A percentile compares a stretch with the other conserved stretches of the same genome.
These are phyloP conservation scores for Tulasnella sp. DNA, from an alignment of 768 basidiomycete genomes.

Conservation along the genomic window DNA sequence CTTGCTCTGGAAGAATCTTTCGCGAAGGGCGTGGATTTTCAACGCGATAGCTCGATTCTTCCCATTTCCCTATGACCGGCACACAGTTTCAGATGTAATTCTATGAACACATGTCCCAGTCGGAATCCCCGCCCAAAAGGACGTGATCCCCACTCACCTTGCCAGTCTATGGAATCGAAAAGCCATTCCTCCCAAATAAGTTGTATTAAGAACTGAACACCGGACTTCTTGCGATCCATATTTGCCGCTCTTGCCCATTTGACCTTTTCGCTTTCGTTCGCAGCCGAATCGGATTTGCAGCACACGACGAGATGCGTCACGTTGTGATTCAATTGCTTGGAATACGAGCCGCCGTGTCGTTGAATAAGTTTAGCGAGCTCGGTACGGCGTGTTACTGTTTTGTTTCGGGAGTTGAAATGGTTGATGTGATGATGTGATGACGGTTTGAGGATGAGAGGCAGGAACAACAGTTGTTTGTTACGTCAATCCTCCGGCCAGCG, in stretches of 20 bases:
- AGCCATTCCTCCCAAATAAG: constrained; percentile 97
- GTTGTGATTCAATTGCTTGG: constrained; percentile 68
- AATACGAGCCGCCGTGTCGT: constrained; percentile 61
- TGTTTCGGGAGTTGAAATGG: background rate
- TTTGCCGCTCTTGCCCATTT: constrained; percentile 73
- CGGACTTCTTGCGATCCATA: constrained; percentile 45
- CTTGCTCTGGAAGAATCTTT: constrained; percentile 36
- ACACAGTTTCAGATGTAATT: background rate
- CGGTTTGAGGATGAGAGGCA: background rate
- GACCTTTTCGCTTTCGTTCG: constrained; percentile 61
- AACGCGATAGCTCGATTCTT: constrained; percentile 59
- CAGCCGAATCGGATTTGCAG: constrained; percentile 45
- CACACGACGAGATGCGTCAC: constrained; percentile 85
- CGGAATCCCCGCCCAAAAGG: background rate
- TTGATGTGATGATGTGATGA: background rate
- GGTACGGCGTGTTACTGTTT: constrained; percentile 50
- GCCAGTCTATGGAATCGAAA: constrained; percentile 77
- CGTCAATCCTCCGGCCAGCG: background rate
- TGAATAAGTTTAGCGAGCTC: constrained; percentile 62
- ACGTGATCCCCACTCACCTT: constrained; percentile 23
- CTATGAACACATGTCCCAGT: background rate
- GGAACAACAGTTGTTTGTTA: background rate
- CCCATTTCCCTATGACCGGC: constrained; percentile 52
- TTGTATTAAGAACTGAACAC: constrained; percentile 46
- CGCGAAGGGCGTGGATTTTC: constrained; percentile 59